These are phyloP conservation scores for Myriosclerotinia scirpicola DNA, from an alignment of 2,329 filamentous ascomycete genomes.

Conservation along the genomic window DNA sequence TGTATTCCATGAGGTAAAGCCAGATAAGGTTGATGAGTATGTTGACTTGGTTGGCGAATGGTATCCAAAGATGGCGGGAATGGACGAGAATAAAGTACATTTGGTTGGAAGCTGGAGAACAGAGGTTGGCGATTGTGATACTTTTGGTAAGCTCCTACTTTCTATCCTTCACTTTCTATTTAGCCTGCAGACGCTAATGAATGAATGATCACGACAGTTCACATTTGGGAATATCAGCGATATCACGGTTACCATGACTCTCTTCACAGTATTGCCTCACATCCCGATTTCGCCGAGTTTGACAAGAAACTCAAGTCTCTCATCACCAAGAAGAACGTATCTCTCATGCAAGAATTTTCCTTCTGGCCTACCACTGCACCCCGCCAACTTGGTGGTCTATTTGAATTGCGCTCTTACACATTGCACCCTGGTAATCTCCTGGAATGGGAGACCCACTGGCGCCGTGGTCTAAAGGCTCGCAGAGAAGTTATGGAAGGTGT, in stretches of 20 bases:
- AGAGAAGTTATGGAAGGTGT: conserved; percentile 98
- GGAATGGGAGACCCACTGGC: conserved; percentile 99
- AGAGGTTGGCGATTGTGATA: conserved; percentile 95
- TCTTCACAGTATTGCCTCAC: conserved; percentile 76
- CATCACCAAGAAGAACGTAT: conserved; percentile 80
- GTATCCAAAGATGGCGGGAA: conserved; percentile 86
- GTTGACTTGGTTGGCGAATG: conserved; percentile 83
- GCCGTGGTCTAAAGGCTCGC: conserved; percentile 83
- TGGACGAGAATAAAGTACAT: conserved; percentile 89
- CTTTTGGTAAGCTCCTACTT: conserved; percentile 68
- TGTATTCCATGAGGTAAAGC: conserved; percentile 93
- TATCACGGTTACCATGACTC: conserved; percentile 96
- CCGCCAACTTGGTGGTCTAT: conserved; percentile 84
- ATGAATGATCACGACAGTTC: conserved; percentile 60
- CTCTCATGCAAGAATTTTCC: conserved; percentile 98
- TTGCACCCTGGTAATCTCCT: conserved; percentile 92
- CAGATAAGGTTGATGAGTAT: conserved; percentile 94
- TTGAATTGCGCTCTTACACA: conserved; percentile 95
- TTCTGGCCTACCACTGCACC: conserved; percentile 98
- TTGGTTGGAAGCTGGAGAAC: conserved; percentile 97
- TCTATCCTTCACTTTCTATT: background rate
- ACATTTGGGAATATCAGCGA: conserved; percentile 99
- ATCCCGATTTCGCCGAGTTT: conserved; percentile 82
- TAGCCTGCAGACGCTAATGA: background rate
- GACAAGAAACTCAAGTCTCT: conserved; percentile 82